Evolutionary conservation across 345 rosid genomes (phyloP), one percentile per base, ranked within the genome.

Genomic region (Lepidium didymum): DNA sequence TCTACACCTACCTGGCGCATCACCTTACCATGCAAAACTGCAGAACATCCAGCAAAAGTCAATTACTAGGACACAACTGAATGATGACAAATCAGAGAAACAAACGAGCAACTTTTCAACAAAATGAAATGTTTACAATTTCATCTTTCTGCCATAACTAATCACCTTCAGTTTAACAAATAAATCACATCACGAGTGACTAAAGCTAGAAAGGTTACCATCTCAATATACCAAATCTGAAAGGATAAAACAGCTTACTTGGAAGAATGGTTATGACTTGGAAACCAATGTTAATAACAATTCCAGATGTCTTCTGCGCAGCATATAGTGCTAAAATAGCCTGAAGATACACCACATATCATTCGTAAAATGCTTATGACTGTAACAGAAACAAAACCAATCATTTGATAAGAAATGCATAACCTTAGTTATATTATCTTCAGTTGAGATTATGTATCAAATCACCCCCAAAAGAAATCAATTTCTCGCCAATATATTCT

Each of bases 1-100:
- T 93, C 98, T 73, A 90, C 94, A 40, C 98, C 98, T 63, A 90
- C 85, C 70, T 86, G 80, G 49, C 82, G 89, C 96, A 84, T 90
- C 55, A 90, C 97, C 81, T 88, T 88, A 53, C 97, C 98, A 70
- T 90, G 57, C 67, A 93, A 79, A 83, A 93, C 98, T 93, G 77
- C 65, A 77, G 61, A 77, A 52, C 42, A 70, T 31, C 51, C 45
- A 56, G 36, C 12, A 25, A 57, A 54, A 62, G 27, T 68, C 42
- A 66, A 59, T 37, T 62, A 77, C 70, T 64, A 41, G 25, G 49
- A 74, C 27, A 65, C 23, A 13, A 27, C 12, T 60, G 44, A 43
- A 72, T 37, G 50, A 42, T 44, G 62, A 21, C 16, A 25, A 34
- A 14, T 40, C n/a, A 16, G 19, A 60, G 50, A 13, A 38, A 68